A percentile compares a stretch with the other conserved stretches of the same genome.
These are phyloP conservation scores for Sutorius australiensis DNA, from an alignment of 768 basidiomycete genomes.

Conservation along the genomic window DNA sequence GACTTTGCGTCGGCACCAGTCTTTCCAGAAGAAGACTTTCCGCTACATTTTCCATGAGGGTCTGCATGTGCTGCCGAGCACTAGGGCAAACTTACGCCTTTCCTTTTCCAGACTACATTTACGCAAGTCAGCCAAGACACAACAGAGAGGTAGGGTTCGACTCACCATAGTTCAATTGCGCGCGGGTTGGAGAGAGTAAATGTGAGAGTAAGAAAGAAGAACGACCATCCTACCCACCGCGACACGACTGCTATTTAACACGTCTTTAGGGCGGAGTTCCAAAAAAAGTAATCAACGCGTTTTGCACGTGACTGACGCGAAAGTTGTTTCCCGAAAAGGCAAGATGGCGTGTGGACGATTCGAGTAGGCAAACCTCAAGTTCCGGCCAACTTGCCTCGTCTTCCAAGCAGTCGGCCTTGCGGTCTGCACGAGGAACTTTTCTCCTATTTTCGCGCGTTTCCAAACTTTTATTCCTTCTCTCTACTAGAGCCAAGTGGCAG, in stretches of 20 bases:
- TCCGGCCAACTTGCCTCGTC: constrained; percentile 5
- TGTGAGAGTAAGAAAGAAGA: constrained; percentile 16
- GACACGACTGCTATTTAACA: constrained; percentile 33
- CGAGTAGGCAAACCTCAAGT: neutral
- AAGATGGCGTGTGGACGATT: constrained; percentile 21
- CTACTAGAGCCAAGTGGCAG: constrained; percentile 21
- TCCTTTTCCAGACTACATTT: constrained; percentile 51
- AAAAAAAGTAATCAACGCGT: constrained; percentile 32
- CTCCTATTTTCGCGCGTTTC: constrained; percentile 18
- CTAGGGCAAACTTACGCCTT: constrained; percentile 39
- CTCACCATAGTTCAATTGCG: constrained; percentile 33
- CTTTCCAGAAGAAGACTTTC: constrained; percentile 46
- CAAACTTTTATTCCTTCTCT: constrained; percentile 4
- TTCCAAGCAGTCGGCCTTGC: constrained; percentile 22
- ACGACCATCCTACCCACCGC: neutral
- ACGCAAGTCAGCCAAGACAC: constrained; percentile 7
- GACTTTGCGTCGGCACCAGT: constrained; percentile 52
- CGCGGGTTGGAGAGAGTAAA: constrained; percentile 11
- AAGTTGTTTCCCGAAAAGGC: constrained; percentile 15
- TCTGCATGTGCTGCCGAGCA: neutral
- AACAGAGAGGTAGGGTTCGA: neutral
- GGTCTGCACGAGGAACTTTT: constrained; percentile 30
- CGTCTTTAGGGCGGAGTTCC: constrained; percentile 29
- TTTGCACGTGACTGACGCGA: constrained; percentile 34
- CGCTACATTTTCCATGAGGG: constrained; percentile 27